Evolutionary conservation across 2,329 filamentous ascomycete genomes (phyloP).

Genomic region (Aspergillus sp.): DNA sequence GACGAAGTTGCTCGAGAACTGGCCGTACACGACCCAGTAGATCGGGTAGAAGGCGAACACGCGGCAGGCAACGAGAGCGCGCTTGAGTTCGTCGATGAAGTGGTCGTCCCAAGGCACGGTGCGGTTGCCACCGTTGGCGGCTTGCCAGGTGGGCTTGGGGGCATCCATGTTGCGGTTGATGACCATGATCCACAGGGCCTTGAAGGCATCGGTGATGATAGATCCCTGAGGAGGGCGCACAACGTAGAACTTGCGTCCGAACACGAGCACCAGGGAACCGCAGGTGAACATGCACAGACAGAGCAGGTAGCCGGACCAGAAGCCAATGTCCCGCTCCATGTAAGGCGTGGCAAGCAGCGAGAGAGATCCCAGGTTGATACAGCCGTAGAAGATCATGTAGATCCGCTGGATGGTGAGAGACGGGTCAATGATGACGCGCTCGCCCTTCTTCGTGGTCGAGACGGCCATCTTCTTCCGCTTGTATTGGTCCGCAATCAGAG

Average conservation of each 20-base stretch:
- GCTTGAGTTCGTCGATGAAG: conserved; percentile 71
- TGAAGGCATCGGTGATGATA: conserved; percentile 65
- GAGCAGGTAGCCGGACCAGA: conserved; percentile 64
- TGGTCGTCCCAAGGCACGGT: conserved; percentile 63
- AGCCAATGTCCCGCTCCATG: conserved; percentile 66
- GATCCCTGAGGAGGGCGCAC: conserved; percentile 59
- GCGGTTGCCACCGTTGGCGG: conserved; percentile 43
- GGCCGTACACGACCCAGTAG: conserved; percentile 68
- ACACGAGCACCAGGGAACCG: conserved; percentile 56
- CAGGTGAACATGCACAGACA: conserved; percentile 64
- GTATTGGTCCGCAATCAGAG: conserved; percentile 66
- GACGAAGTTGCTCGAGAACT: conserved; percentile 67
- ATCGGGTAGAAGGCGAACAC: conserved; percentile 70
- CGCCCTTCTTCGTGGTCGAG: conserved; percentile 43
- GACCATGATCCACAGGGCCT: conserved; percentile 56
- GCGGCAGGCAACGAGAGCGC: conserved; percentile 64
- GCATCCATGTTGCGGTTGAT: conserved; percentile 57
- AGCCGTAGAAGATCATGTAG: conserved; percentile 73
- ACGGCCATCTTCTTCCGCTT: conserved; percentile 54
- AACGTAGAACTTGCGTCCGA: conserved; percentile 46
- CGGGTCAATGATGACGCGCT: conserved; percentile 65
- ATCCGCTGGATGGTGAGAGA: conserved; percentile 65
- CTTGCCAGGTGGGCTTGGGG: conserved; percentile 65
- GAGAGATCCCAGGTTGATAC: conserved; percentile 72
- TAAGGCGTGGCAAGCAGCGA: conserved; percentile 66